Percentiles rank a stretch among this genome's conserved stretches.
Evolutionary conservation across 495 filamentous ascomycete species (phyloP).

Genomic region (Poronia punctata): DNA sequence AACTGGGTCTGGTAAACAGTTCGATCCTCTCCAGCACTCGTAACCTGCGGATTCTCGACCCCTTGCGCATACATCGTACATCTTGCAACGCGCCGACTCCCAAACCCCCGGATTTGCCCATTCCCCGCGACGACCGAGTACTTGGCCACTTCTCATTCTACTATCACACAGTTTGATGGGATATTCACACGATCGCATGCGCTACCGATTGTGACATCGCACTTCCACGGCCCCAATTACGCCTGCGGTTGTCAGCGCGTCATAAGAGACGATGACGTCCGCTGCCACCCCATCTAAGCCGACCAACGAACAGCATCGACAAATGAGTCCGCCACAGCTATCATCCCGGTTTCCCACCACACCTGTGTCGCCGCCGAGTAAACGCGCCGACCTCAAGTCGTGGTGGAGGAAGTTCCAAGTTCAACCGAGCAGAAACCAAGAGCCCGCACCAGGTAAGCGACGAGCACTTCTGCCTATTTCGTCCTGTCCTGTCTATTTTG

Average conservation of each 20-base stretch:
- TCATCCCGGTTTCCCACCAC: conserved; percentile 15
- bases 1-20: too few species aligned
- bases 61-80: too few species aligned
- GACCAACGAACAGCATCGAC: conserved; percentile 9
- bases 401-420: conserved; percentile 92
- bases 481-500: conserved; percentile 9
- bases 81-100: too few species aligned
- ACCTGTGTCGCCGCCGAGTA: conserved; percentile 57
- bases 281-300: conserved; percentile 23
- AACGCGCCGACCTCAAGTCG: conserved; percentile 65
- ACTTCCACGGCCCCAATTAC: conserved; percentile 1
- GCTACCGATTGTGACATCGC: not conserved
- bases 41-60: too few species aligned
- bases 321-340: conserved; percentile 23
- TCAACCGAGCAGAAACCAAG: conserved; percentile 59
- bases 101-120: too few species aligned
- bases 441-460: conserved; percentile 64
- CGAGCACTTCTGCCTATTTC: conserved; percentile 10
- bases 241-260: conserved; percentile 19
- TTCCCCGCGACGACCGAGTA: too few species aligned
- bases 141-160: too few species aligned
- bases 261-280: conserved; percentile 26
- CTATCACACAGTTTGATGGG: not conserved
- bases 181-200: conserved; percentile 1
- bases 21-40: too few species aligned